Evolutionary conservation across 306 rosid genomes (phyloP), one percentile per base, ranked within the genome.

Genomic region (Parietaria judaica): DNA sequence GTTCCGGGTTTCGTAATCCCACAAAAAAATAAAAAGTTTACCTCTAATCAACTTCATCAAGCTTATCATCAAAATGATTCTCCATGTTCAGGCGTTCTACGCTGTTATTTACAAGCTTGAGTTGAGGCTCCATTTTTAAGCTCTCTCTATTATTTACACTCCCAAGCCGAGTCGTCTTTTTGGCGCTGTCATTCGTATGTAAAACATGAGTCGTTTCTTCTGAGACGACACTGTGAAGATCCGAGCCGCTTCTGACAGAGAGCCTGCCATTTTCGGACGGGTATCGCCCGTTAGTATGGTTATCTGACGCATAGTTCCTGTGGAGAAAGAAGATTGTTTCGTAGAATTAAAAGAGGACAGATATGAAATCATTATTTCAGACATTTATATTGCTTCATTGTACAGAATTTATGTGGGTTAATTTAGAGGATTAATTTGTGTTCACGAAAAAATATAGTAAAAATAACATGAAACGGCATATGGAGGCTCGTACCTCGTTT

Each of bases 101-200:
- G 77, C 79, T 72, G 76, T 63, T 88, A 88, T 94, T 78, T 84
- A 94, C 95, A 84, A 44, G 69, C 84, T 79, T 84, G 88, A 81
- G 86, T 53, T 76, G 90, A 83, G 86, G 85, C 73, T 71, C 84
- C 76, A 35, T 74, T 80, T 60, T 81, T 58, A 74, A 76, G 84
- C 79, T 76, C 85, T 80, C 95, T 79, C 66, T 80, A 74, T 81
- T 84, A 94, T 84, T 79, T 94, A 94, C 97, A 94, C 54, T 71
- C 85, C 79, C 83, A 80, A 73, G 87, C 79, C 41, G 80, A 76
- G 77, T 56, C 64, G 74, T 69, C 65, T 84, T 71, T 72, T 71
- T 76, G 34, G 78, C 75, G 79, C 71, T 67, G 73, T 76, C 82
- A 74, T 72, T 72, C 69, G 72, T 84, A 94, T 86, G 75, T 82